These are phyloP conservation scores for Amanita pseudoporphyria DNA, from an alignment of 768 basidiomycete genomes.

Conservation along the genomic window DNA sequence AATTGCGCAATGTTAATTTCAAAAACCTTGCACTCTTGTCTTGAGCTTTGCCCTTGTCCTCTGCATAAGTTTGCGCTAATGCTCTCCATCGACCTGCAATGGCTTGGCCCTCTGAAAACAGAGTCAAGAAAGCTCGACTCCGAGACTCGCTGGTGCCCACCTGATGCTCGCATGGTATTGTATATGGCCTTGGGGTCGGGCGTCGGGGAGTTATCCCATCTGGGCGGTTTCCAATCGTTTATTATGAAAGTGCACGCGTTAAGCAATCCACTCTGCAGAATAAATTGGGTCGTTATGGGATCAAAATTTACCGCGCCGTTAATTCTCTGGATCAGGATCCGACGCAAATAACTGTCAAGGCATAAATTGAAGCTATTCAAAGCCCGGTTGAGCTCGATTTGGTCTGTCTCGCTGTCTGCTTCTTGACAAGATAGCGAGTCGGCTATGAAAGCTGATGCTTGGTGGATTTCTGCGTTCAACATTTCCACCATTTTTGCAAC, in stretches of 20 bases:
- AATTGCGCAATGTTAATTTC: neutral
- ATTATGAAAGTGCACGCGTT: conserved; percentile 13
- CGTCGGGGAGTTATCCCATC: too few species aligned
- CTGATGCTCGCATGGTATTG: conserved; percentile 30
- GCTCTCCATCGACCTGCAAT: conserved; percentile 49
- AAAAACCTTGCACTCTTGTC: neutral
- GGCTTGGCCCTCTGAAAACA: conserved; percentile 30
- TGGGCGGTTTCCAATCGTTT: conserved; percentile 1
- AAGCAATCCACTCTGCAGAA: conserved; percentile 33
- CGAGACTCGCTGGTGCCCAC: conserved; percentile 16
- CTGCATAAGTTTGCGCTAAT: conserved; percentile 33
- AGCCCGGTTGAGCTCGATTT: neutral
- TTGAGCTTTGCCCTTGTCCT: neutral
- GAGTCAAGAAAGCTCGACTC: neutral
- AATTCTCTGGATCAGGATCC: neutral
- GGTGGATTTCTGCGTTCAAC: conserved; percentile 40
- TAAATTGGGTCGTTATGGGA: conserved; percentile 31
- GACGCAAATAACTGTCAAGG: neutral
- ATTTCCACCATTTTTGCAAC: conserved; percentile 25
- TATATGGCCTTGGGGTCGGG: conserved; percentile 25
- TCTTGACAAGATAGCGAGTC: conserved; percentile 15
- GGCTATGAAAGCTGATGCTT: conserved; percentile 33
- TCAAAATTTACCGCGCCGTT: conserved; percentile 15
- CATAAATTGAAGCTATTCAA: neutral
- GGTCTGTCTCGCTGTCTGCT: conserved; percentile 9